Base-by-base conservation (phyloP, 2,329 filamentous ascomycete genomes). In the Sodiomyces alkalinus region DNA sequence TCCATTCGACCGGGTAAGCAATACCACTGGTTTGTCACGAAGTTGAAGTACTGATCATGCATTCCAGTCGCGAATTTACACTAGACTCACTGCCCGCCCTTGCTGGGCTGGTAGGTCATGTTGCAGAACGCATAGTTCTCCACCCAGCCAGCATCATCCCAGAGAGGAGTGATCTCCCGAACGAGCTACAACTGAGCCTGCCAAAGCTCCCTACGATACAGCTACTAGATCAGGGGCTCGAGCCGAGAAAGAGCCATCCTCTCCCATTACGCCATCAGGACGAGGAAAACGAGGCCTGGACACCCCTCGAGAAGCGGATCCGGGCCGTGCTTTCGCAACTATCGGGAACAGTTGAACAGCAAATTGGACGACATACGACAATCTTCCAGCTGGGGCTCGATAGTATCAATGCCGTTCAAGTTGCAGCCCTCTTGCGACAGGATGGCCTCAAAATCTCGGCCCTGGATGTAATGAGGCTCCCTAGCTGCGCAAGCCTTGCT, bases 331-430 rank as follows among this genome's bases (percentile, higher is more conserved):
- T 86, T 12, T 61, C 69, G 1, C 52, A 52, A 6, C 59, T 90
- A 15, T 73, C 78, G 1, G 54, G 59, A 2, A 50, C 65, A 4
- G 46, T 65, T 0, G 31, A 46, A 2, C 41, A 58, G 0, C 55
- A 53, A 0, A 74, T 93, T 26, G 42, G 46, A 4, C 62, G 60
- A 9, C 46, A 64, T 7, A 82, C 73, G 0, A 83, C 80, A 0
- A 82, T 96, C 27, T 92, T 87, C 41, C 74, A 79, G 33, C 67
- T 93, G n/a, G 87, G 87, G 0, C 57, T 94, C 4, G 86, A 94
- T 50, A 94, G 86, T 46, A 90, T 96, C 42, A 86, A 79, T 34
- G 80, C 83, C 1, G 65, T 76, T 5, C 85, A 93, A 43, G 60
- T 93, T 7, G 80, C 83, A 1, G 64, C 70, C 2, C 55, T 63